These are phyloP conservation scores for Clohesyomyces aquaticus DNA, from an alignment of 495 filamentous ascomycete genomes.

Conservation along the genomic window DNA sequence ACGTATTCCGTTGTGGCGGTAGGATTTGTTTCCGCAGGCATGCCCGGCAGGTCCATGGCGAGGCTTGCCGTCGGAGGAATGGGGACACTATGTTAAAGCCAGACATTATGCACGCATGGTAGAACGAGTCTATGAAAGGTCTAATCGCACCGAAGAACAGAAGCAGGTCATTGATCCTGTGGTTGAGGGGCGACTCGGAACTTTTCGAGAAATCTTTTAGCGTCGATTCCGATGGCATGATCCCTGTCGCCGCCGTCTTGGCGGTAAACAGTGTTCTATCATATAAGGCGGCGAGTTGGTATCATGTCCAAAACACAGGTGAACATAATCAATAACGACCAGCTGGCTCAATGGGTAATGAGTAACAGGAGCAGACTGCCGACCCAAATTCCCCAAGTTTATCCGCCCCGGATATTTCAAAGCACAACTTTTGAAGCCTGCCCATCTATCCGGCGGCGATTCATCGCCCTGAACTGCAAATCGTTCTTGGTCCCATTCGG, in stretches of 20 bases:
- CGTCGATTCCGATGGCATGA: constrained; percentile 3
- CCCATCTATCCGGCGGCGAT: too few species aligned
- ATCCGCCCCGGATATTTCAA: too few species aligned
- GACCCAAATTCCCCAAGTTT: too few species aligned
- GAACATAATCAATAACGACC: too few species aligned
- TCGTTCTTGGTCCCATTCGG: too few species aligned
- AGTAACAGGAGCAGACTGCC: too few species aligned
- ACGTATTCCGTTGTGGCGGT: constrained; percentile 19
- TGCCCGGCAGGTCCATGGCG: constrained; percentile 39
- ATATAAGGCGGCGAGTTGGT: too few species aligned
- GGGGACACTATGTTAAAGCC: constrained; percentile 15
- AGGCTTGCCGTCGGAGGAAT: constrained; percentile 20
- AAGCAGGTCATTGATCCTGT: neutral
- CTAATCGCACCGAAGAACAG: constrained; percentile 1
- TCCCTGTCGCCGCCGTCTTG: constrained; percentile 17
- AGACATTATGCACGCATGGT: constrained; percentile 40
- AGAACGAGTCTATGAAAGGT: neutral
- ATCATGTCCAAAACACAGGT: too few species aligned
- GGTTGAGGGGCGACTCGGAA: constrained; percentile 4
- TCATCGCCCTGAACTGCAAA: too few species aligned
- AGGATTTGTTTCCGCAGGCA: constrained; percentile 36
- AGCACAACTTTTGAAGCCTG: too few species aligned
- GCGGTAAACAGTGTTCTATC: neutral
- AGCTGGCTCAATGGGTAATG: too few species aligned
- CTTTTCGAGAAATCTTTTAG: constrained; percentile 29